Percentiles rank a stretch among this genome's conserved stretches.
Conservation (phyloP, 163 green algal genomes). For the Chlorella variabilis region DNA sequence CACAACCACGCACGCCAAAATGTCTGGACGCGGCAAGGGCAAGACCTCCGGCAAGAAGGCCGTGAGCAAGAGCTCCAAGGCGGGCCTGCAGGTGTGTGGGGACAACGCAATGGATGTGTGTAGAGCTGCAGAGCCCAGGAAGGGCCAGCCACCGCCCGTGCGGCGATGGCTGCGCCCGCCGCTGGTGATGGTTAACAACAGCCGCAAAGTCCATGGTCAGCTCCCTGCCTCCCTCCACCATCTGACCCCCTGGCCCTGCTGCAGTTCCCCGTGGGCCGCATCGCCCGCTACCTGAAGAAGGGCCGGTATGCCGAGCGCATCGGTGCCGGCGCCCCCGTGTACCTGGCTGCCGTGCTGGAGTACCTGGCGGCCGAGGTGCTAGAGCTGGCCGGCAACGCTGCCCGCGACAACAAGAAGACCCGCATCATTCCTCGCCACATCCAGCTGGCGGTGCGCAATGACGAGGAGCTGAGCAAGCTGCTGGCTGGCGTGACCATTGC, state of each 20-base stretch:
- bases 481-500: conserved; percentile 90
- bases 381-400: conserved; percentile 91
- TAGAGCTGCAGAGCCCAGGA: too few species aligned
- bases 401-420: conserved; percentile 94
- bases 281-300: conserved; percentile 94
- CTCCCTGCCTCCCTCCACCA: too few species aligned
- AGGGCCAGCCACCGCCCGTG: too few species aligned
- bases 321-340: conserved; percentile 74
- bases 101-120: not conserved
- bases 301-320: conserved; percentile 90
- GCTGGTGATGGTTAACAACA: too few species aligned
- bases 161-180: too few species aligned
- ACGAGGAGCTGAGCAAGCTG: conserved; percentile 96
- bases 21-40: conserved; percentile 74
- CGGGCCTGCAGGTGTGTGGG: conserved; percentile 67
- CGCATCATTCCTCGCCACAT: conserved; percentile 92
- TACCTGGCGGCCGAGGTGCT: conserved; percentile 94
- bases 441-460: conserved; percentile 94
- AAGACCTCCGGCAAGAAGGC: conserved; percentile 77
- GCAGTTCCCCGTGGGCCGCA: conserved; percentile 94
- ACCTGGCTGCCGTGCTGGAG: conserved; percentile 92
- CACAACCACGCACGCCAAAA: too few species aligned
- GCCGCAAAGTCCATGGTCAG: too few species aligned
- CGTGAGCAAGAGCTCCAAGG: conserved; percentile 83
- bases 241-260: too few species aligned